Evolutionary conservation across 2,329 filamentous ascomycete genomes (phyloP), one percentile per base, ranked within the genome.

Genomic region (Neopestalotiopsis sp.): DNA sequence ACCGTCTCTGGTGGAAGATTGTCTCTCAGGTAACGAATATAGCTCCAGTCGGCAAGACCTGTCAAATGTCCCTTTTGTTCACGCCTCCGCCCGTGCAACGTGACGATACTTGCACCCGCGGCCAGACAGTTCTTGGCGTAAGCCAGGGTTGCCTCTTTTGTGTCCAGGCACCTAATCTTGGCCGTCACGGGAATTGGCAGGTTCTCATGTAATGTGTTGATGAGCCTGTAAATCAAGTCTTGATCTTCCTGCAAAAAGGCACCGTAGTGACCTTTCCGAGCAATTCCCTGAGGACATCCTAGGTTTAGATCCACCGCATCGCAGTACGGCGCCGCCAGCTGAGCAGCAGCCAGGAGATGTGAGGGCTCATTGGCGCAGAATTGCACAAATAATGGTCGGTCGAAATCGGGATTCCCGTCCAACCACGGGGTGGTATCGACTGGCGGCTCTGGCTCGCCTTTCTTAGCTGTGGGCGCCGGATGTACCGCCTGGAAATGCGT

Each of bases 61-160:
- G 96, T 99, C 76, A 97, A 88, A 78, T 99, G 96, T 0, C 96
- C 95, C 83, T 99, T 99, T 79, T 98, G 95, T 76, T 98, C 94
- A 72, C 96, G 86, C 71, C 89, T 88, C 45, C 96, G 87, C 0
- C 96, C 96, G 83, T 99, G 96, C 0, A 99, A 93, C 0, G 96
- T 96, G 71, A 99, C 86, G 68, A 98, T 95, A 74, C 94, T 98
- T 2, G 96, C 96, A 13, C 96, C 96, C 0, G 96, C 95, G 3
- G 86, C 88, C 6, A 99, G 81, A 1, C 98, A 92, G 81, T 94
- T 97, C 75, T 90, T 90, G 13, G 96, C 96, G 80, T 99, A 99
- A 59, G 90, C 91, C 71, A 99, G 82, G 0, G 95, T 98, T 78
- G 91, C 90, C 82, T 98, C 95, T 71, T 87, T 91, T 0, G 92